Conservation (phyloP, 2,329 filamentous ascomycete species). For the Davidsoniella virescens region DNA sequence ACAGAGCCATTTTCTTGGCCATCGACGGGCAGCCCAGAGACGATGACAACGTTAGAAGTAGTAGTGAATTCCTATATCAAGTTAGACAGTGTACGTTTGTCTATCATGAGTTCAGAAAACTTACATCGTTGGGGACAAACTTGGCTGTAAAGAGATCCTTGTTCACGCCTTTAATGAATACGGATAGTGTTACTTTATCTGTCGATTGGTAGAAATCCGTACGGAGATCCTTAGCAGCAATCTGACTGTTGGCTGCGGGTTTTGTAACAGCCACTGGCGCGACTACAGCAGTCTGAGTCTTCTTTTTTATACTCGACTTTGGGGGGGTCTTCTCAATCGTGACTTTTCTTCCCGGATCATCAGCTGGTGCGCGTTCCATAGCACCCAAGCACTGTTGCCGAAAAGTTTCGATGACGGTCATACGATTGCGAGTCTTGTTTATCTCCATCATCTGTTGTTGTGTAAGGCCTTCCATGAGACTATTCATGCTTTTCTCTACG, state of each 20-base stretch:
- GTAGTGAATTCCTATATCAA: not conserved
- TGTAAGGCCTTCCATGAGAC: constrained; percentile 18
- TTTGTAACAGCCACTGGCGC: constrained; percentile 1
- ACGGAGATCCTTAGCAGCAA: constrained; percentile 11
- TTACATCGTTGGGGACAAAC: constrained; percentile 14
- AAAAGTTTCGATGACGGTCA: constrained; percentile 7
- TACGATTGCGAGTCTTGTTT: constrained; percentile 15
- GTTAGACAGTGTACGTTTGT: not conserved
- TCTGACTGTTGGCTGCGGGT: constrained; percentile 12
- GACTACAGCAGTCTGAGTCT: not conserved
- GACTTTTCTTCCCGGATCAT: constrained; percentile 31
- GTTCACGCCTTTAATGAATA: constrained; percentile 28
- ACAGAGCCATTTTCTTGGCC: constrained; percentile 3
- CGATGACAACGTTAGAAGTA: not conserved
- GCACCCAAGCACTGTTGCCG: constrained; percentile 29
- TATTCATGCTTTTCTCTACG: constrained; percentile 18
- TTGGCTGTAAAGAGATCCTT: constrained; percentile 24
- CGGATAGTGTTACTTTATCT: constrained; percentile 22
- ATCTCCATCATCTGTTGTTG: constrained; percentile 14
- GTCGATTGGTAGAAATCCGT: constrained; percentile 16
- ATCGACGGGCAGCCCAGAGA: constrained; percentile 7
- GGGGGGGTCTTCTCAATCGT: constrained; percentile 18
- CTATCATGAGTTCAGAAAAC: not conserved
- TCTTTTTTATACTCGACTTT: not conserved
- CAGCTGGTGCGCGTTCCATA: constrained; percentile 28